A percentile compares a stretch with the other conserved stretches of the same genome.
Conservation (phyloP, 257 asterid genomes). For the Hygrophila difformis region DNA sequence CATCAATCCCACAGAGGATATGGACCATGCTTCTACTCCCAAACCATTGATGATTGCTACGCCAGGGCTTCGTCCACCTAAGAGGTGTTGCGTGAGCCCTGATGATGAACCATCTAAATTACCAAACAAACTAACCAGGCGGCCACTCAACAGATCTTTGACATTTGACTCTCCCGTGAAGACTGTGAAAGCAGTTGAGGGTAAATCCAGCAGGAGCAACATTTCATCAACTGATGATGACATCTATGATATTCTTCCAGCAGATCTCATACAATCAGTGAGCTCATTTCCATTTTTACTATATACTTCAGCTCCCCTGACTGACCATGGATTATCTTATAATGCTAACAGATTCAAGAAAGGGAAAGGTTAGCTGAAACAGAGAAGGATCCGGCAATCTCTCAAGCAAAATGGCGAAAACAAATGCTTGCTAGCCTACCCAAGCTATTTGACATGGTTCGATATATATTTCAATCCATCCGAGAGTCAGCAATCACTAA, state of each 20-base stretch:
- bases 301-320: too few species aligned
- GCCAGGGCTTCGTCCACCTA: slow-evolving; percentile 49
- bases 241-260: slow-evolving; percentile 44
- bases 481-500: slow-evolving; percentile 56
- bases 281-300: slow-evolving; percentile 13
- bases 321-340: background rate
- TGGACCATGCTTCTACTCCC: too few species aligned
- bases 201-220: slow-evolving; percentile 16
- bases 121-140: slow-evolving; percentile 47
- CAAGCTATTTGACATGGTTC: slow-evolving; percentile 52
- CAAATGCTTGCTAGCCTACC: slow-evolving; percentile 65
- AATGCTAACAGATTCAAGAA: slow-evolving; percentile 53
- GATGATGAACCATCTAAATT: slow-evolving; percentile 37
- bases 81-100: slow-evolving; percentile 68
- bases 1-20: slow-evolving; percentile 7
- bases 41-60: slow-evolving; percentile 62
- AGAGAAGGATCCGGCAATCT: slow-evolving; percentile 78
- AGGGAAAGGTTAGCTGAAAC: slow-evolving; percentile 41
- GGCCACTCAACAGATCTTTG: slow-evolving; percentile 64
- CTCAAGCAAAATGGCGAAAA: slow-evolving; percentile 65
- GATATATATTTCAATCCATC: slow-evolving; percentile 56
- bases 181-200: slow-evolving; percentile 20
- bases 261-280: slow-evolving; percentile 61
- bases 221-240: slow-evolving; percentile 26
- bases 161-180: slow-evolving; percentile 69